Evolutionary conservation across 1,284 basidiomycete species (phyloP).

Genomic region (Sanguinoderma infundibulare): DNA sequence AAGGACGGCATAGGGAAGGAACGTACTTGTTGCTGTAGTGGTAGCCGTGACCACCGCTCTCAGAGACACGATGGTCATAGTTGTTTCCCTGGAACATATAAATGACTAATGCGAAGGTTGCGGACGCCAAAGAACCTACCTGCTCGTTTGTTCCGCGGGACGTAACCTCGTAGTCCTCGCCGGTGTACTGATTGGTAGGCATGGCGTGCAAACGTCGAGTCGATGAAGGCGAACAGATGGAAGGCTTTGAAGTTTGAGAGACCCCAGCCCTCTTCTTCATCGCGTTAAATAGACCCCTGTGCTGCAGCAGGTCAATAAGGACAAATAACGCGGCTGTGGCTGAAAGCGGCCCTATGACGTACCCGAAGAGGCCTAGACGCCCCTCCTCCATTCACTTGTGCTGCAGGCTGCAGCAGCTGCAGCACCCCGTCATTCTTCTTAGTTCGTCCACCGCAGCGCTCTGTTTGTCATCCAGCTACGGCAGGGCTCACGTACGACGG

Average conservation of each 20-base stretch:
- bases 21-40: conserved; percentile 36
- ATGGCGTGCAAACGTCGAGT: conserved; percentile 2
- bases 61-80: conserved; percentile 29
- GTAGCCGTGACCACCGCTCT: conserved; percentile 28
- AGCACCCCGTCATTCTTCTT: neutral
- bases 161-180: conserved; percentile 24
- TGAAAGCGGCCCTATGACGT: neutral
- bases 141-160: conserved; percentile 31
- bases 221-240: neutral
- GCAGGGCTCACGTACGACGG: conserved; percentile 1
- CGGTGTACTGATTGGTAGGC: conserved; percentile 10
- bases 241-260: neutral
- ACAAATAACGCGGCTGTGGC: conserved; percentile 16
- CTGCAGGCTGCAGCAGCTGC: neutral
- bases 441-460: neutral
- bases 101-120: neutral
- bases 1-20: neutral
- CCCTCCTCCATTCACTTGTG: neutral
- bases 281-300: too few relatives aligned
- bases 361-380: neutral
- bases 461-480: neutral
- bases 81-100: conserved; percentile 31
- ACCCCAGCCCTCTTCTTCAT: too few relatives aligned
- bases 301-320: conserved; percentile 1
- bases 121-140: conserved; percentile 15